These are phyloP conservation scores for Haplosporangium gracile DNA, from an alignment of 192 early-diverging fungal genomes.

Conservation along the genomic window DNA sequence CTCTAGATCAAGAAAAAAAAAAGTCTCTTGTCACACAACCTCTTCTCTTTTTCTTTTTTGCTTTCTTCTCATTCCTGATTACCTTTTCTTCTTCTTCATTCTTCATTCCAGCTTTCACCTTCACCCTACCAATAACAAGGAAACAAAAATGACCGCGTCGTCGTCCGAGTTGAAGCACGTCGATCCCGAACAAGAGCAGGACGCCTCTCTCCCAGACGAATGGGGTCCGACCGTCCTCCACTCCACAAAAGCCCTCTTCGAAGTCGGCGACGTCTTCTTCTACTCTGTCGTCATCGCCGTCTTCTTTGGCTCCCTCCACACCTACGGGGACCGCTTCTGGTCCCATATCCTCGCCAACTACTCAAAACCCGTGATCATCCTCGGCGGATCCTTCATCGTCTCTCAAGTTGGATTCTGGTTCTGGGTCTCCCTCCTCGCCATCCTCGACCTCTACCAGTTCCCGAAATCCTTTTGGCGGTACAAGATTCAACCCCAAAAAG, in stretches of 20 bases:
- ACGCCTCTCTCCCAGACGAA: slow-evolving; percentile 34
- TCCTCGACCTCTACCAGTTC: slow-evolving; percentile 49
- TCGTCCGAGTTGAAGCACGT: slow-evolving; percentile 15
- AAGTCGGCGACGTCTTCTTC: slow-evolving; percentile 51
- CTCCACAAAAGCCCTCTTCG: slow-evolving; percentile 34
- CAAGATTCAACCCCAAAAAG: slow-evolving; percentile 78
- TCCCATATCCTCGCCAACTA: slow-evolving; percentile 42
- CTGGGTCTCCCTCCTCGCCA: slow-evolving; percentile 40
- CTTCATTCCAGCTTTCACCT: not conserved
- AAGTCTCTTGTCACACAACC: not conserved
- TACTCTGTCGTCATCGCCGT: slow-evolving; percentile 32
- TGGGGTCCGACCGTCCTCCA: slow-evolving; percentile 38
- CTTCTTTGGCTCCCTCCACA: slow-evolving; percentile 43
- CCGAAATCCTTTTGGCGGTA: slow-evolving; percentile 68
- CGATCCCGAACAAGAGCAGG: slow-evolving; percentile 15
- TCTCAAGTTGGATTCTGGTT: slow-evolving; percentile 52
- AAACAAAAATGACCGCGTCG: slow-evolving; percentile 13
- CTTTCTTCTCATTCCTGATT: not conserved
- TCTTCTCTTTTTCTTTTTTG: not conserved
- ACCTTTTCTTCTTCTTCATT: not conserved
- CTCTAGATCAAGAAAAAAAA: not conserved
- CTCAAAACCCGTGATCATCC: slow-evolving; percentile 38
- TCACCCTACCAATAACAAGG: not conserved
- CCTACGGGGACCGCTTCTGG: slow-evolving; percentile 46
- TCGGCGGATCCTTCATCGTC: slow-evolving; percentile 41